A percentile compares a stretch with the other conserved stretches of the same genome.
These are phyloP conservation scores for Metarhizium sp. DNA, from an alignment of 2,329 filamentous ascomycete genomes.

Conservation along the genomic window DNA sequence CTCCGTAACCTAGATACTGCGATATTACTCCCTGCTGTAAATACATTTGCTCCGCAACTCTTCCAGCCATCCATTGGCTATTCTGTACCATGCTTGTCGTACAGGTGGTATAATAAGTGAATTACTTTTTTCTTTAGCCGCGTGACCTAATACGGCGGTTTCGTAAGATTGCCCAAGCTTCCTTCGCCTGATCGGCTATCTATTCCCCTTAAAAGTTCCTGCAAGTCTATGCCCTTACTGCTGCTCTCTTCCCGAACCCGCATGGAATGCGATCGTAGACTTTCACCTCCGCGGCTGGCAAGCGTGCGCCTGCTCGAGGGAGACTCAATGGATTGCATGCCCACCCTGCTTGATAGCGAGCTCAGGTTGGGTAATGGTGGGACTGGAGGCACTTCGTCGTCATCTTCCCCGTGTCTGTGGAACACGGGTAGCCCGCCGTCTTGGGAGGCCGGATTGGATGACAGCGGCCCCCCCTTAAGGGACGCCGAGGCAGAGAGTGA, in stretches of 20 bases:
- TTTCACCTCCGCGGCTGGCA: conserved; percentile 33
- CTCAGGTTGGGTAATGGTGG: conserved; percentile 40
- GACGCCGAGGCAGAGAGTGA: conserved; percentile 26
- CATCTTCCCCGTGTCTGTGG: conserved; percentile 6
- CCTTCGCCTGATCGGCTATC: conserved; percentile 38
- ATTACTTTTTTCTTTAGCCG: background rate
- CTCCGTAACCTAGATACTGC: background rate
- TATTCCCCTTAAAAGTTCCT: conserved; percentile 40
- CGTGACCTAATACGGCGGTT: conserved; percentile 37
- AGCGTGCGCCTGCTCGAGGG: conserved; percentile 19
- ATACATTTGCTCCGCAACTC: background rate
- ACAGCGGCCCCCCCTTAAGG: conserved; percentile 29
- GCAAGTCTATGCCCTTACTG: conserved; percentile 32
- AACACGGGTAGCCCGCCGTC: conserved; percentile 1
- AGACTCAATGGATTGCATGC: conserved; percentile 8
- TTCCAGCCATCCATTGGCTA: background rate
- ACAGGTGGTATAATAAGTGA: background rate
- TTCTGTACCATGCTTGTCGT: background rate
- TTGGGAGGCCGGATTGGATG: conserved; percentile 31
- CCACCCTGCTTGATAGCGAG: conserved; percentile 19
- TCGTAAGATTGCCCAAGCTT: conserved; percentile 34
- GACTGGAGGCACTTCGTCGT: conserved; percentile 41
- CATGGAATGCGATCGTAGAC: conserved; percentile 23
- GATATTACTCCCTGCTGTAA: background rate
- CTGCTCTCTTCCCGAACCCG: conserved; percentile 21